phyloP scores from a whole-genome alignment of 2,329 filamentous ascomycete species.

The Penicillium sp. region DNA sequence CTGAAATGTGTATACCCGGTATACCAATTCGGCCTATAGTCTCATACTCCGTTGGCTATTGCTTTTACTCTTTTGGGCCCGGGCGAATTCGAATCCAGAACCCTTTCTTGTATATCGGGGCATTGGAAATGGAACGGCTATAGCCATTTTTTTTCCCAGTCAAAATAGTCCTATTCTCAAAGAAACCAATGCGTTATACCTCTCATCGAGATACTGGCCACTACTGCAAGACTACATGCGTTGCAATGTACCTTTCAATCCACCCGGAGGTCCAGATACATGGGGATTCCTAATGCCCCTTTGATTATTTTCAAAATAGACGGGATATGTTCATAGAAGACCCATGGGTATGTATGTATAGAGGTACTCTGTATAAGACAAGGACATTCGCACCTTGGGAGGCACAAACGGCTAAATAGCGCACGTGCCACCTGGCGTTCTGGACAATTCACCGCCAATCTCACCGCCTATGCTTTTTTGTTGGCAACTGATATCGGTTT shows the following conservation, averaged over 20 bases:
- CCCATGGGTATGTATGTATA: too few relatives aligned
- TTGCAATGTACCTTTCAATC: background rate
- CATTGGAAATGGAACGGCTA: slow-evolving; percentile 3
- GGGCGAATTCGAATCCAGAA: background rate
- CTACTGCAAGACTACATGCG: background rate
- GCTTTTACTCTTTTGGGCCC: slow-evolving; percentile 3
- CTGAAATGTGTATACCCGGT: background rate
- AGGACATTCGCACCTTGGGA: too few relatives aligned
- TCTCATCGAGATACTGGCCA: background rate
- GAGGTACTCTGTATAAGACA: background rate
- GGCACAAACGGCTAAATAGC: background rate
- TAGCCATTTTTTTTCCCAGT: background rate
- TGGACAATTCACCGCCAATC: background rate
- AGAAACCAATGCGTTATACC: background rate
- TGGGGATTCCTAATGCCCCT: too few relatives aligned
- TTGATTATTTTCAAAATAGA: background rate
- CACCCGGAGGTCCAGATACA: background rate
- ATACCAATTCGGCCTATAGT: background rate
- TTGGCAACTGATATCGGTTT: background rate
- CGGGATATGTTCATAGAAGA: too few relatives aligned
- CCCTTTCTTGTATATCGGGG: background rate
- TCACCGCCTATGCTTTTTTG: slow-evolving; percentile 1
- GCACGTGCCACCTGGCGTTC: background rate
- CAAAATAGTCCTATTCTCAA: background rate
- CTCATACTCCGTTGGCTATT: background rate